phyloP scores from a whole-genome alignment of 129 eudicot species.

The Dittrichia graveolens region DNA sequence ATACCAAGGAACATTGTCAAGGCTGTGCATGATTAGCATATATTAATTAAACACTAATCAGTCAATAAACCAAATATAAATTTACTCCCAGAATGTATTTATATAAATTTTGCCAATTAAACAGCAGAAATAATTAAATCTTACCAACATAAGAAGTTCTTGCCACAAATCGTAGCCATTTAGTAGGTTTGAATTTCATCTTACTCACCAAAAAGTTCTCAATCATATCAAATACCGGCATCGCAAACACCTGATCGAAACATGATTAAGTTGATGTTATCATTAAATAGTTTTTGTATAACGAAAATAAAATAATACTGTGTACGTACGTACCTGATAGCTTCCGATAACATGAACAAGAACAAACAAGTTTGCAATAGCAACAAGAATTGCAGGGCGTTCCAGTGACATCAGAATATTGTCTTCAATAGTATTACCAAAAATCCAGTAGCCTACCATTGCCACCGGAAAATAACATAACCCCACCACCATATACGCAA shows the following conservation, averaged over 20 bases:
- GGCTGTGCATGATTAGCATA: conserved; percentile 31
- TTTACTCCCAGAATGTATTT: background rate
- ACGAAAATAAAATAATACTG: background rate
- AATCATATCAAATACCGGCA: conserved; percentile 62
- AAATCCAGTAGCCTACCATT: conserved; percentile 37
- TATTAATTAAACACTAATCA: background rate
- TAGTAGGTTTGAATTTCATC: conserved; percentile 47
- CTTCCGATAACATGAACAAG: conserved; percentile 59
- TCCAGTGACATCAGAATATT: conserved; percentile 47
- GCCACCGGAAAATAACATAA: conserved; percentile 65
- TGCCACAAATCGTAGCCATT: conserved; percentile 41
- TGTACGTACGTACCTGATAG: conserved; percentile 8
- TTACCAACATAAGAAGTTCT: conserved; percentile 57
- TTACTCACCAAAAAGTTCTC: conserved; percentile 41
- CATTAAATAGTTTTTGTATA: background rate
- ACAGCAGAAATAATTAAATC: background rate
- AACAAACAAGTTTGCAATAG: conserved; percentile 47
- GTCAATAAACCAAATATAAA: background rate
- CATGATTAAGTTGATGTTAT: background rate
- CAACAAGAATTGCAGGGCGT: conserved; percentile 46
- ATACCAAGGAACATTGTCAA: conserved; percentile 54
- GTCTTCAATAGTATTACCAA: conserved; percentile 49
- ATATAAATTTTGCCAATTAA: background rate
- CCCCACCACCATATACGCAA: conserved; percentile 52
- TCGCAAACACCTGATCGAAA: conserved; percentile 58